These are phyloP conservation scores for Rhizopogon rudus DNA, from an alignment of 768 basidiomycete genomes.

Conservation along the genomic window DNA sequence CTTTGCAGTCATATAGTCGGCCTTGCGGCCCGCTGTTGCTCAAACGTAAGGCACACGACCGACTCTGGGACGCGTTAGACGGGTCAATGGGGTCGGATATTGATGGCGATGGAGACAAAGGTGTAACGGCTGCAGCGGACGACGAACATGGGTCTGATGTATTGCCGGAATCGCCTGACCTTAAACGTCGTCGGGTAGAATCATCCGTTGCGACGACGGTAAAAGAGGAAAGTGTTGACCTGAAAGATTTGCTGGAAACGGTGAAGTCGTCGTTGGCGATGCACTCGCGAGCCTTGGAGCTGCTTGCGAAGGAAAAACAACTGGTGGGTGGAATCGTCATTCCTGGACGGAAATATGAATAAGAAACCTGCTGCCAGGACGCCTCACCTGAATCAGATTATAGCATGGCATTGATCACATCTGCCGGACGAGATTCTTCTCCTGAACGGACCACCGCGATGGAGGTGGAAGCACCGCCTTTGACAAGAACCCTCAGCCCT, in stretches of 20 bases:
- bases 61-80: not conserved
- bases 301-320: constrained; percentile 41
- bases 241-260: constrained; percentile 34
- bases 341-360: not conserved
- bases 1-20: constrained; percentile 14
- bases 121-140: not conserved
- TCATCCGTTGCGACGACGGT: constrained; percentile 9
- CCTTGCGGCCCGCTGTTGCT: constrained; percentile 8
- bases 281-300: constrained; percentile 39
- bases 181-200: constrained; percentile 7
- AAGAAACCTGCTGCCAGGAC: constrained; percentile 4
- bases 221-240: constrained; percentile 15
- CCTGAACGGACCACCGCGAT: not conserved
- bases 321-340: constrained; percentile 27
- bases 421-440: constrained; percentile 14
- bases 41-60: not conserved
- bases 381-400: constrained; percentile 12
- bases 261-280: constrained; percentile 47
- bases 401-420: not conserved
- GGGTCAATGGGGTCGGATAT: not conserved
- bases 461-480: not conserved
- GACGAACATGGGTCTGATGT: not conserved
- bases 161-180: constrained; percentile 6
- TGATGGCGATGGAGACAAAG: not conserved
- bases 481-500: not conserved